These are phyloP conservation scores for Trametes maxima DNA, from an alignment of 768 basidiomycete genomes.

Conservation along the genomic window DNA sequence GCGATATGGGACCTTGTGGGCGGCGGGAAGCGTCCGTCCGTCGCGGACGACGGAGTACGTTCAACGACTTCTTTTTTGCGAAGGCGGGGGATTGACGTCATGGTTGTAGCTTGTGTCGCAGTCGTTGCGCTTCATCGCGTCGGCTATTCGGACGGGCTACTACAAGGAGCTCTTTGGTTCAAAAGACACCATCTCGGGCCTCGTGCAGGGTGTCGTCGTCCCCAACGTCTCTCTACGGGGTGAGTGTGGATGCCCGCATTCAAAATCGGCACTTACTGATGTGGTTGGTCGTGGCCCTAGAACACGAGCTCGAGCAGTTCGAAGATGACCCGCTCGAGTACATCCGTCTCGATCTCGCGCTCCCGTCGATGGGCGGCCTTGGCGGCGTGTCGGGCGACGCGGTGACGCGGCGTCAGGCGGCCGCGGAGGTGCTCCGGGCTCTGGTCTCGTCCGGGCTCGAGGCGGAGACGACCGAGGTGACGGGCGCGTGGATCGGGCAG, in stretches of 20 bases:
- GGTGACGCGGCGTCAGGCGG: constrained; percentile 88
- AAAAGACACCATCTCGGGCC: constrained; percentile 75
- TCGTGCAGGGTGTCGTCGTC: constrained; percentile 88
- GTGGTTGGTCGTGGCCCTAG: constrained; percentile 33
- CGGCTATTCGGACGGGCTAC: constrained; percentile 85
- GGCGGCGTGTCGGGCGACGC: constrained; percentile 57
- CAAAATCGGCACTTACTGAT: not conserved
- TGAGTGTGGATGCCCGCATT: constrained; percentile 27
- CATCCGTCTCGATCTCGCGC: constrained; percentile 82
- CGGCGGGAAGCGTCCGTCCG: constrained; percentile 63
- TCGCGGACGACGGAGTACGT: constrained; percentile 74
- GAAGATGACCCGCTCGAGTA: constrained; percentile 97
- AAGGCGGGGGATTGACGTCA: not conserved
- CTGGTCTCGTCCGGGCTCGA: constrained; percentile 83
- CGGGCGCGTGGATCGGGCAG: constrained; percentile 78
- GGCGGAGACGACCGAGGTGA: constrained; percentile 82
- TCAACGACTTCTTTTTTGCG: not conserved
- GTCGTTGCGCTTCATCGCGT: constrained; percentile 88
- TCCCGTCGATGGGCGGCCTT: constrained; percentile 49
- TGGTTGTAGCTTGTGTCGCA: constrained; percentile 81
- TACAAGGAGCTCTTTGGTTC: constrained; percentile 82
- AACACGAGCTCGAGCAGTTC: constrained; percentile 92
- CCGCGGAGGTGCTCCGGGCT: constrained; percentile 93
- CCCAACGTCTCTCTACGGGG: constrained; percentile 88
- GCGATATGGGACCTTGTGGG: constrained; percentile 91